phyloP scores from a whole-genome alignment of 2,329 filamentous ascomycete species.

The Hymenoscyphus linearis region DNA sequence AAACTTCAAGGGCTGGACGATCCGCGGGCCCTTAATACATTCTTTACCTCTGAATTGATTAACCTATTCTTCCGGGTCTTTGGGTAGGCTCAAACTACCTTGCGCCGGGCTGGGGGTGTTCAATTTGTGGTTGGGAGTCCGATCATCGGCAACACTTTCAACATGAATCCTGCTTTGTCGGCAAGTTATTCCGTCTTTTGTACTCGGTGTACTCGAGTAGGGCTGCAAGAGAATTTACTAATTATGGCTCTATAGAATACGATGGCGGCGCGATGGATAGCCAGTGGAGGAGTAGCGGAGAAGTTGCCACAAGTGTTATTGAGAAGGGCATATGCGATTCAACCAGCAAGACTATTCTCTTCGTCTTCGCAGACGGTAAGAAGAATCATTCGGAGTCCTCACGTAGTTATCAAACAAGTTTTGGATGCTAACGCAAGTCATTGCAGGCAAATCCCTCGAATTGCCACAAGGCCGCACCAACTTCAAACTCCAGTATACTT shows the following conservation, averaged over 20 bases:
- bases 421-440: slow-evolving; percentile 11
- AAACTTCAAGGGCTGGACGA: neutral
- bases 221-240: slow-evolving; percentile 30
- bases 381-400: neutral
- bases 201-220: neutral
- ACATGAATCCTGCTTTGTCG: slow-evolving; percentile 25
- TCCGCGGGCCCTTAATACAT: slow-evolving; percentile 5
- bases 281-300: slow-evolving; percentile 21
- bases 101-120: neutral
- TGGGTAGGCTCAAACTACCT: neutral
- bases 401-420: neutral
- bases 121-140: neutral
- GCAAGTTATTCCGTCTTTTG: slow-evolving; percentile 15
- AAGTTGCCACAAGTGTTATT: slow-evolving; percentile 13
- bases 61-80: neutral
- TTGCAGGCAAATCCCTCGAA: slow-evolving; percentile 17
- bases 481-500: slow-evolving; percentile 15
- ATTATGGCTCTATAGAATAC: slow-evolving; percentile 38
- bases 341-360: neutral
- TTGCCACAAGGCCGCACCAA: slow-evolving; percentile 17
- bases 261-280: slow-evolving; percentile 34
- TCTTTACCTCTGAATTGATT: slow-evolving; percentile 5
- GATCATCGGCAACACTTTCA: neutral
- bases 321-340: neutral
- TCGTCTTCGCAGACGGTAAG: slow-evolving; percentile 11